These are phyloP conservation scores for Colletotrichum incanum DNA, from an alignment of 2,329 filamentous ascomycete species.

Conservation along the genomic window DNA sequence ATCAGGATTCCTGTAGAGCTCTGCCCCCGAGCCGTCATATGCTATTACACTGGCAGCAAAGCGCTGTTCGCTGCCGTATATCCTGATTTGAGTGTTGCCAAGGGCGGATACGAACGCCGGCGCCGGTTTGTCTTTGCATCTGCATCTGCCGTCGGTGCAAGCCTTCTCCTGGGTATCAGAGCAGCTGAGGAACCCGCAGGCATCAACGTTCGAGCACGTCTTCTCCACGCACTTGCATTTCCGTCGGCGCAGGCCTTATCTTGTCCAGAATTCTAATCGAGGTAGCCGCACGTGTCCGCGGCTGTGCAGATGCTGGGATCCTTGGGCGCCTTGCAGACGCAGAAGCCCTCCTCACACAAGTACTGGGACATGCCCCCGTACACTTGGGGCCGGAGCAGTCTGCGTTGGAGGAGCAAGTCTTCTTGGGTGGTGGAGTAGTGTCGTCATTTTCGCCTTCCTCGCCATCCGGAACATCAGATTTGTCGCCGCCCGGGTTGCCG, in stretches of 20 bases:
- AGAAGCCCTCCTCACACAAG: background rate
- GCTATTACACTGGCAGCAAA: background rate
- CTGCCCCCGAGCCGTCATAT: background rate
- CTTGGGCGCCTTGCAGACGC: background rate
- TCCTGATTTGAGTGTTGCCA: conserved; percentile 13
- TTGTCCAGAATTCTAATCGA: background rate
- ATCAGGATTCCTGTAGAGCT: background rate
- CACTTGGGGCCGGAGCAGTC: conserved; percentile 6
- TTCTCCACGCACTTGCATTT: conserved; percentile 1
- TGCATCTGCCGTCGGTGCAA: background rate
- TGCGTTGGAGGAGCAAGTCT: conserved; percentile 2
- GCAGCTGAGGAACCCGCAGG: conserved; percentile 4
- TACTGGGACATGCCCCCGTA: conserved; percentile 2
- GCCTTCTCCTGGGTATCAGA: conserved; percentile 2
- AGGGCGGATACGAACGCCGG: conserved; percentile 5
- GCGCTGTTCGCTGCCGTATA: background rate
- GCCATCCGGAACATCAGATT: background rate
- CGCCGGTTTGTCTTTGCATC: conserved; percentile 2
- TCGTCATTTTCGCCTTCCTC: background rate
- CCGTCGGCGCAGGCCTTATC: conserved; percentile 6
- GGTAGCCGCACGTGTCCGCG: background rate
- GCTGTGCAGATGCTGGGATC: background rate
- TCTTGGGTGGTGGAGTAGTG: background rate
- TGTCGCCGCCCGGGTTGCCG: background rate
- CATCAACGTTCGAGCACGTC: background rate